A percentile compares a stretch with the other conserved stretches of the same genome.
Conservation (phyloP, 805 yeast genomes). For the Yarrowia osloensis region DNA sequence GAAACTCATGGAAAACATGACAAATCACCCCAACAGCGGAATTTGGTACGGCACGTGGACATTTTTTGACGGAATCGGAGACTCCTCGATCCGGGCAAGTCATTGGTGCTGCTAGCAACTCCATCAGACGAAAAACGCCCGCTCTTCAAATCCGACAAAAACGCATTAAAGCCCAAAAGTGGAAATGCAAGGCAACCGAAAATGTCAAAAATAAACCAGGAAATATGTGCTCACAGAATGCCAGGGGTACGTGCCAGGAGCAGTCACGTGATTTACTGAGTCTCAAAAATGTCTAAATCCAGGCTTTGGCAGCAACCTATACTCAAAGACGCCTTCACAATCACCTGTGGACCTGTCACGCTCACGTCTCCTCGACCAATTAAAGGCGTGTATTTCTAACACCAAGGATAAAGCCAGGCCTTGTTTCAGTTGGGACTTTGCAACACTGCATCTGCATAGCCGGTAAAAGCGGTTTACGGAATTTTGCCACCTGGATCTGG, state of each 20-base stretch:
- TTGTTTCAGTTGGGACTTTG: slow-evolving; percentile 15
- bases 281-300: no score
- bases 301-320: no score
- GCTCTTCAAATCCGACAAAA: no score
- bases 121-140: no score
- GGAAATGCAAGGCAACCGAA: background rate
- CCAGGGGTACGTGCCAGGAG: no score
- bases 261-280: background rate
- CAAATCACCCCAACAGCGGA: background rate
- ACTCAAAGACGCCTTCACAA: no score
- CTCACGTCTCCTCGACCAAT: background rate
- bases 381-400: background rate
- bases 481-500: background rate
- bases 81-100: no score
- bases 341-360: no score
- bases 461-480: background rate
- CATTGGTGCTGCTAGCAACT: no score
- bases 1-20: background rate
- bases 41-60: background rate
- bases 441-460: background rate
- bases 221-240: background rate
- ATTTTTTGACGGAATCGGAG: no score
- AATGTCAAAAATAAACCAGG: background rate
- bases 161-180: no score
- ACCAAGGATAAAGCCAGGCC: background rate